These are phyloP conservation scores for Kurtzmaniella quercitrusa DNA, from an alignment of 1,139 yeast genomes.

Conservation along the genomic window DNA sequence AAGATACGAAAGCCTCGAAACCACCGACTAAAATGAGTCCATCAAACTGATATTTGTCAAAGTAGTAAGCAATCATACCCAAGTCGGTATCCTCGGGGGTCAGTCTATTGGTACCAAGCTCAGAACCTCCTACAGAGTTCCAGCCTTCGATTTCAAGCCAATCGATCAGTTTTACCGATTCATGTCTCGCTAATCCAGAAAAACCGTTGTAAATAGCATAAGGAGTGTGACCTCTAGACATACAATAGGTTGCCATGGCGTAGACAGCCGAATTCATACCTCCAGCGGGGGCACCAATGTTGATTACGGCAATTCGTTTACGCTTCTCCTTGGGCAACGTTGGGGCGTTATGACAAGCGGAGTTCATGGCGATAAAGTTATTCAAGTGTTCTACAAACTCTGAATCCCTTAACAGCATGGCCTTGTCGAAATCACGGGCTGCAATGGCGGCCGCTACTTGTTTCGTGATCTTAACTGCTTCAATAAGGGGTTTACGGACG, in stretches of 20 bases:
- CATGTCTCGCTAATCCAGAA: slow-evolving; percentile 73
- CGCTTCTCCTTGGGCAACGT: slow-evolving; percentile 51
- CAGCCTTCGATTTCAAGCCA: slow-evolving; percentile 74
- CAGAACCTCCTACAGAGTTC: slow-evolving; percentile 76
- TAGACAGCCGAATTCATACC: slow-evolving; percentile 77
- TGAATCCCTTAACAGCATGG: slow-evolving; percentile 65
- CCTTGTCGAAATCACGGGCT: slow-evolving; percentile 55
- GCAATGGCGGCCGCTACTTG: slow-evolving; percentile 67
- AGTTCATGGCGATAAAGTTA: slow-evolving; percentile 57
- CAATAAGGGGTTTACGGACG: slow-evolving; percentile 64
- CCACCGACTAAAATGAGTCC: slow-evolving; percentile 78
- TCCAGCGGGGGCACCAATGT: slow-evolving; percentile 82
- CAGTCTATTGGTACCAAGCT: slow-evolving; percentile 74
- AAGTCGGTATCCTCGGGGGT: slow-evolving; percentile 64
- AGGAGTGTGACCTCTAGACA: slow-evolving; percentile 72
- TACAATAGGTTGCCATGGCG: slow-evolving; percentile 69
- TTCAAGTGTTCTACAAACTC: slow-evolving; percentile 65
- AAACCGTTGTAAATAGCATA: slow-evolving; percentile 75
- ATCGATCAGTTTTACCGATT: slow-evolving; percentile 53
- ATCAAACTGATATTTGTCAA: slow-evolving; percentile 67
- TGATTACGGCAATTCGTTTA: slow-evolving; percentile 65
- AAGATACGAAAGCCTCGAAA: slow-evolving; percentile 70
- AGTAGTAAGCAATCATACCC: slow-evolving; percentile 73
- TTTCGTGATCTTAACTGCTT: slow-evolving; percentile 67
- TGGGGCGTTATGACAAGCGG: slow-evolving; percentile 59